Conservation (phyloP, 1,284 basidiomycete genomes). For the Golubevia pallescens region DNA sequence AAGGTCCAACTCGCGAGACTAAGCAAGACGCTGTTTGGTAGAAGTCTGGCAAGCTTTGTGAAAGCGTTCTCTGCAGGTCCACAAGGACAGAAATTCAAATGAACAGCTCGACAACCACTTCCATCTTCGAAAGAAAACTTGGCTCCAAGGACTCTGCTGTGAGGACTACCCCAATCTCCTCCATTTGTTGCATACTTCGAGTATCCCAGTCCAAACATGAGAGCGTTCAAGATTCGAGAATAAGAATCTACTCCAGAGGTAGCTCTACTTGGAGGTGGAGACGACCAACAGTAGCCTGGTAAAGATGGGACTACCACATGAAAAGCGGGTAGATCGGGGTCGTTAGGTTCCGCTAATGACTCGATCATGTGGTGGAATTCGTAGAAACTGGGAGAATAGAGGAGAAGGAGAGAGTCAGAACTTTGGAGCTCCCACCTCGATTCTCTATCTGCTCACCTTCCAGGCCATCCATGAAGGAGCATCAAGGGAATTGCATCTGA, state of each 20-base stretch:
- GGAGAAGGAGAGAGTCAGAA: too few relatives aligned
- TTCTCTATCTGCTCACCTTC: too few relatives aligned
- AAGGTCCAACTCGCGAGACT: too few relatives aligned
- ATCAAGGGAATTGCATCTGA: too few relatives aligned
- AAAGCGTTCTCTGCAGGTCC: constrained; percentile 17
- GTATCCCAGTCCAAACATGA: constrained; percentile 5
- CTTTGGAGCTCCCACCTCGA: too few relatives aligned
- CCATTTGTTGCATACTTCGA: too few relatives aligned
- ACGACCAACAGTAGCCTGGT: neutral
- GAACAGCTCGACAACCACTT: constrained; percentile 22
- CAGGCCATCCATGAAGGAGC: too few relatives aligned
- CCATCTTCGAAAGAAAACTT: neutral
- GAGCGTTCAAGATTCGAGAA: neutral
- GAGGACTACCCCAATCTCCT: too few relatives aligned
- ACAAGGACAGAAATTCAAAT: constrained; percentile 50
- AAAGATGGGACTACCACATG: constrained; percentile 3
- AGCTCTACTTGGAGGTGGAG: neutral
- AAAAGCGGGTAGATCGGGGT: neutral
- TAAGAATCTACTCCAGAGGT: neutral
- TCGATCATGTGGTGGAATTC: constrained; percentile 5
- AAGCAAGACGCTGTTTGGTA: constrained; percentile 22
- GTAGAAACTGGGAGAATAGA: constrained; percentile 1
- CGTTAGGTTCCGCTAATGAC: constrained; percentile 10
- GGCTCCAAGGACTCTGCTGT: too few relatives aligned
- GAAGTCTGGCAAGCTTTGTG: constrained; percentile 22